A percentile compares a stretch with the other conserved stretches of the same genome.
Conservation (phyloP, 148 eudicot genomes). For the Mesembryanthemum crystallinum region DNA sequence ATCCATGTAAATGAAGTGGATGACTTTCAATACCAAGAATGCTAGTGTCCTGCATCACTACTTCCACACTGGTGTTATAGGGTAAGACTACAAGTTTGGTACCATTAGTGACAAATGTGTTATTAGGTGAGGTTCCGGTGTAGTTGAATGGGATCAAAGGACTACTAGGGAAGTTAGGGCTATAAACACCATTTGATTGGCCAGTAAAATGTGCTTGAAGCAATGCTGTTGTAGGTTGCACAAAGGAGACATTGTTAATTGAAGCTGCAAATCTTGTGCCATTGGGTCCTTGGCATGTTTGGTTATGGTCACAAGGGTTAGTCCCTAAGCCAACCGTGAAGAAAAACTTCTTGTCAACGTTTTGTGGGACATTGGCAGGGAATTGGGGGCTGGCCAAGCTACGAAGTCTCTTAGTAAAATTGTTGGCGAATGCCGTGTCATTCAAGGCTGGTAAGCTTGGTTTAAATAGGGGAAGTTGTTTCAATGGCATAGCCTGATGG, state of each 20-base stretch:
- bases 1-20: conserved; percentile 7
- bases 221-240: conserved; percentile 9
- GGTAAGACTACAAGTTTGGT: conserved; percentile 17
- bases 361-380: conserved; percentile 25
- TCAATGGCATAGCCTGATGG: background rate
- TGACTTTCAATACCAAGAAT: background rate
- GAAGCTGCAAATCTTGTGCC: conserved; percentile 19
- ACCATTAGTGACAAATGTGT: conserved; percentile 15
- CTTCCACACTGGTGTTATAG: conserved; percentile 19
- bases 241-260: conserved; percentile 19
- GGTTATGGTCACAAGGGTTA: conserved; percentile 21
- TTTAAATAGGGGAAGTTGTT: conserved; percentile 13
- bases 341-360: conserved; percentile 13
- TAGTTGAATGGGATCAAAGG: conserved; percentile 14
- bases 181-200: conserved; percentile 8
- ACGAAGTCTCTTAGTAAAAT: background rate
- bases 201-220: conserved; percentile 15
- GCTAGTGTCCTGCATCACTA: conserved; percentile 3
- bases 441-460: conserved; percentile 17
- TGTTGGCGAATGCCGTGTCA: background rate
- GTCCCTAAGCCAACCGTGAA: conserved; percentile 28
- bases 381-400: background rate
- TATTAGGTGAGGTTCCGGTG: conserved; percentile 18
- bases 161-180: background rate
- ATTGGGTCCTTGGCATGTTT: conserved; percentile 23